Evolutionary conservation across 768 basidiomycete species (phyloP).

Genomic region (Podaxis pistillaris): DNA sequence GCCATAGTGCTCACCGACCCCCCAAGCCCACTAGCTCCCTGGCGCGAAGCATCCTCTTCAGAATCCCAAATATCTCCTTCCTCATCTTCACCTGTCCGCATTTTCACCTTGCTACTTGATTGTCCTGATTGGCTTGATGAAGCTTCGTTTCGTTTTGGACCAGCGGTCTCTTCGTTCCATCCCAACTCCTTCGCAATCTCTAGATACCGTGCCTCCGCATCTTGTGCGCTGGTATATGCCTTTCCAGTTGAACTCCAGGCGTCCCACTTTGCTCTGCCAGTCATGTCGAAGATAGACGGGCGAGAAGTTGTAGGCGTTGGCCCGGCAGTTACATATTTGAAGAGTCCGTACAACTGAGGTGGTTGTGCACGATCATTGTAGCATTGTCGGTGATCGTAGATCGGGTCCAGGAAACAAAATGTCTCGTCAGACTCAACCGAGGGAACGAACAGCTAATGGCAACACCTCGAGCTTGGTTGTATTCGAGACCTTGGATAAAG

Average conservation of each 20-base stretch:
- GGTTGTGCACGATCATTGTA: conserved; percentile 13
- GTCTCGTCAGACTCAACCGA: conserved; percentile 13
- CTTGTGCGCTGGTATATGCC: conserved; percentile 39
- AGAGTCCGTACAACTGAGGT: conserved; percentile 81
- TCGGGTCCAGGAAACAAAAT: conserved; percentile 5
- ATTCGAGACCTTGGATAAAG: conserved; percentile 55
- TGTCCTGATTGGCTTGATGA: background rate
- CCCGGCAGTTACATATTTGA: conserved; percentile 70
- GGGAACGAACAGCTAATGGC: conserved; percentile 25
- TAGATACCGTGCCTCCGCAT: conserved; percentile 66
- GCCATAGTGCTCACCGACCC: conserved; percentile 60
- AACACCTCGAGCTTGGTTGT: conserved; percentile 72
- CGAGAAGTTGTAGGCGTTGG: conserved; percentile 51
- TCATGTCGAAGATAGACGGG: conserved; percentile 76
- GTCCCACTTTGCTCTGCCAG: conserved; percentile 85
- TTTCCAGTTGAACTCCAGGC: conserved; percentile 63
- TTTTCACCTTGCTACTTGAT: conserved; percentile 11
- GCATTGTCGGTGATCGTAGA: background rate
- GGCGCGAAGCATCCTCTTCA: conserved; percentile 35
- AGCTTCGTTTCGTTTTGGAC: conserved; percentile 4
- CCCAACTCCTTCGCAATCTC: conserved; percentile 67
- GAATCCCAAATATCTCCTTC: conserved; percentile 44
- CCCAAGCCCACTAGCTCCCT: conserved; percentile 51
- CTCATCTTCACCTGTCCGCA: conserved; percentile 15
- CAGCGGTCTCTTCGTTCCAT: conserved; percentile 45